Base-by-base conservation (phyloP, 805 yeast genomes). In the Teunomyces kruisii region DNA sequence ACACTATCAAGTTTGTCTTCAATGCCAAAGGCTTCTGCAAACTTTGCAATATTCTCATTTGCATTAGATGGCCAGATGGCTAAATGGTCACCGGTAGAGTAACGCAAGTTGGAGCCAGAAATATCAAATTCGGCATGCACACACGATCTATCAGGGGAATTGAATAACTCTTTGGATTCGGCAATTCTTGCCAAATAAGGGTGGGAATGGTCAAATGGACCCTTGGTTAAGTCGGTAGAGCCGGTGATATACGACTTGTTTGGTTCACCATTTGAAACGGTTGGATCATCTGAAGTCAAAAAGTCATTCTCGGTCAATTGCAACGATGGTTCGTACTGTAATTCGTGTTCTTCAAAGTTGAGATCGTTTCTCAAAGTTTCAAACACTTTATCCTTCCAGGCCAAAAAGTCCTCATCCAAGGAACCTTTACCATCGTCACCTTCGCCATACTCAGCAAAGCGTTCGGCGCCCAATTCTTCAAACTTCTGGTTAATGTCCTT, bases 391-490 rank as follows among this genome's bases (percentile, higher is more conserved):
- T 91, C 97, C 67, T 91, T 94, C 99, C 99, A 92, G 38, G 90
- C 73, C 60, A 94, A 69, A 65, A 81, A 92, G 68, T 94, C 98
- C 68, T 92, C 99, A 65, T 92, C 98, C 76, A 92, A 82, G 44
- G 96, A 81, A 43, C 96, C 98, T 50, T 79, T 78, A 58, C 97
- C 98, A 62, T 92, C 99, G 62, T 92, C 99, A 64, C 97, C 99
- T 65, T 81, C 80, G 39, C 98, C 98, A 48, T 80, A 77, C n/a
- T 72, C 73, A 39, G 94, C 96, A 45, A 94, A 67, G 39, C 83
- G 64, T 35, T 75, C 73, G 24, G 94, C 97, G 43, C 92, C 91
- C 31, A 88, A 83, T 22, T 70, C 75, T 45, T 68, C 68, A 42
- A 81, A 68, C 48, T 75, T 73, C 45, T 77, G 71, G 45, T 75